A percentile compares a stretch with the other conserved stretches of the same genome.
Evolutionary conservation across 352 stramenopile species (phyloP).

Genomic region (Pythium oligandrum): DNA sequence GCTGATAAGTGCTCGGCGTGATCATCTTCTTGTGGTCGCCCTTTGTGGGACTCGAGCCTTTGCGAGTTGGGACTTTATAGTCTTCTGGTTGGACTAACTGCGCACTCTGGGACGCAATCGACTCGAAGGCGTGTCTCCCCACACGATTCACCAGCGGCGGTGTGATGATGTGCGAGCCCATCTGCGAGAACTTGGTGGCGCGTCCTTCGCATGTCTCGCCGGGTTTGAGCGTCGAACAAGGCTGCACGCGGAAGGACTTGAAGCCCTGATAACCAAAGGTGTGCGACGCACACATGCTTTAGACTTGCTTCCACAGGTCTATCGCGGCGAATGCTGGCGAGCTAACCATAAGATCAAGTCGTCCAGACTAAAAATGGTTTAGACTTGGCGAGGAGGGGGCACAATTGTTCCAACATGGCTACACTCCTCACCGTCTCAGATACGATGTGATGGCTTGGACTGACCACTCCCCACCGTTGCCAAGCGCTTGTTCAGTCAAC

Average conservation of each 20-base stretch:
- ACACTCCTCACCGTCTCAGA: too few relatives aligned
- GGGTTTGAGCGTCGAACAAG: constrained; percentile 71
- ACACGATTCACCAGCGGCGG: constrained; percentile 52
- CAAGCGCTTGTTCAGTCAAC: too few relatives aligned
- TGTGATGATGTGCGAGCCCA: constrained; percentile 65
- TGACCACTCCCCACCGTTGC: too few relatives aligned
- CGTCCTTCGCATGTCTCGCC: constrained; percentile 63
- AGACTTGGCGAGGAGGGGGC: too few relatives aligned
- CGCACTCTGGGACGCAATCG: constrained; percentile 35
- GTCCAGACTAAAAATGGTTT: too few relatives aligned
- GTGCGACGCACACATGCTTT: constrained; percentile 8
- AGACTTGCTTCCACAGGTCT: too few relatives aligned
- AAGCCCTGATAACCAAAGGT: constrained; percentile 74
- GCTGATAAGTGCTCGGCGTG: constrained; percentile 46
- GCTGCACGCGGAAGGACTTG: constrained; percentile 58
- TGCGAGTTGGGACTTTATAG: constrained; percentile 38
- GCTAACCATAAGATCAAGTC: too few relatives aligned
- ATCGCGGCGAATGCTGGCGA: too few relatives aligned
- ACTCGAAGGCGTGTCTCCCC: constrained; percentile 47
- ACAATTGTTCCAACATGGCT: too few relatives aligned
- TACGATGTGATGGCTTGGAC: too few relatives aligned
- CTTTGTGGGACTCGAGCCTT: constrained; percentile 29
- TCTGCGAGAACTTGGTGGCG: constrained; percentile 73
- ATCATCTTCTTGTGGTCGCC: constrained; percentile 30
- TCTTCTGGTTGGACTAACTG: constrained; percentile 43